phyloP scores from a whole-genome alignment of 2,329 filamentous ascomycete genomes.

The Diaporthe vaccinii region DNA sequence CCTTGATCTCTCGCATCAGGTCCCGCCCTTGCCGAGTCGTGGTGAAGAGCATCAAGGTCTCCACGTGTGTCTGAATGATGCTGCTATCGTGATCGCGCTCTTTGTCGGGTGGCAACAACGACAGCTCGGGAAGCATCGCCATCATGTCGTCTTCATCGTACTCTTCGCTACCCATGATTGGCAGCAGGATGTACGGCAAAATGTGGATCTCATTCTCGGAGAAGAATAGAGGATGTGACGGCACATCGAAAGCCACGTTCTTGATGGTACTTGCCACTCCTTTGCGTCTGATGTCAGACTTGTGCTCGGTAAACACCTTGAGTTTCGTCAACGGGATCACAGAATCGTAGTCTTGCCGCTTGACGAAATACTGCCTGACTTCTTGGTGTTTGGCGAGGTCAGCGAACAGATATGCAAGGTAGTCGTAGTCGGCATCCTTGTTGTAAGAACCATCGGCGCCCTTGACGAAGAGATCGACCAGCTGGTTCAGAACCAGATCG shows the following conservation, averaged over 20 bases:
- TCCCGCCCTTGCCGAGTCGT: constrained; percentile 83
- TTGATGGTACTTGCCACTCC: constrained; percentile 98
- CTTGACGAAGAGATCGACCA: constrained; percentile 97
- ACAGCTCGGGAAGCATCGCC: constrained; percentile 89
- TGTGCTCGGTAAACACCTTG: constrained; percentile 93
- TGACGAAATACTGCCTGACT: constrained; percentile 81
- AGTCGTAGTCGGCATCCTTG: constrained; percentile 88
- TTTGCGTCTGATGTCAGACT: constrained; percentile 84
- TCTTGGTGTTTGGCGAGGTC: constrained; percentile 88
- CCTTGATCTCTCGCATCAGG: constrained; percentile 79
- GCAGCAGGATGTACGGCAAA: constrained; percentile 88
- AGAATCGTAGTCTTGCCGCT: constrained; percentile 80
- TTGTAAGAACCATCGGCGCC: constrained; percentile 87
- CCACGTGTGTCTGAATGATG: constrained; percentile 88
- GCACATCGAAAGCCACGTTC: constrained; percentile 88
- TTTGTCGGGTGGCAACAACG: constrained; percentile 92
- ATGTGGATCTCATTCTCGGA: constrained; percentile 81
- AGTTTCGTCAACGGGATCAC: constrained; percentile 94
- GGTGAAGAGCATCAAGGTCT: constrained; percentile 87
- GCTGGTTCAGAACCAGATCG: constrained; percentile 84
- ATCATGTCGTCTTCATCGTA: constrained; percentile 89
- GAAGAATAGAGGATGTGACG: constrained; percentile 79
- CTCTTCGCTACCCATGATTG: constrained; percentile 89
- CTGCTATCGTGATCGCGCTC: constrained; percentile 80
- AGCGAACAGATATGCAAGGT: constrained; percentile 93